Conservation (phyloP, 768 basidiomycete species). For the Leccinum pellstonianum region DNA sequence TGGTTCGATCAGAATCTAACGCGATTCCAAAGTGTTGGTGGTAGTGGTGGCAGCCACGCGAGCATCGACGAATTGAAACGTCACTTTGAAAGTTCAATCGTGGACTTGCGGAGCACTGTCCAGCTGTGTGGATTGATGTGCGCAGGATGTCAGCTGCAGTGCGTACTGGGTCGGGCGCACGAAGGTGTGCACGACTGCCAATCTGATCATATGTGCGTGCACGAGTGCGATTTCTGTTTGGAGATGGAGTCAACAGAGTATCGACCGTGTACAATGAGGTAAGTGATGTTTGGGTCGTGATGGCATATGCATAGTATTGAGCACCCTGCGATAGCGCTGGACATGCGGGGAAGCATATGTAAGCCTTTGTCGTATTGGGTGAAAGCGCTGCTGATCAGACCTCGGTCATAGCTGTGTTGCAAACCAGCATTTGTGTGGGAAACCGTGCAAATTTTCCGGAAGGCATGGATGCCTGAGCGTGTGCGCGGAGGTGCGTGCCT, state of each 20-base stretch:
- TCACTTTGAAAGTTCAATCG: slow-evolving; percentile 39
- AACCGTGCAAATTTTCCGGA: slow-evolving; percentile 44
- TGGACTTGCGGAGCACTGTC: slow-evolving; percentile 46
- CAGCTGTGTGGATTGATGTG: slow-evolving; percentile 54
- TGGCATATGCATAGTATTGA: neutral
- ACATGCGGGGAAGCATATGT: slow-evolving; percentile 57
- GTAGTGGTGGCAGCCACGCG: slow-evolving; percentile 30
- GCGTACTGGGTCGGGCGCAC: slow-evolving; percentile 47
- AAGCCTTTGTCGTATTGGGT: slow-evolving; percentile 8
- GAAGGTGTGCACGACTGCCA: slow-evolving; percentile 47
- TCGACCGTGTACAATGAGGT: slow-evolving; percentile 48
- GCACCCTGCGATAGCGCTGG: slow-evolving; percentile 45
- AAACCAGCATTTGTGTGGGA: slow-evolving; percentile 54
- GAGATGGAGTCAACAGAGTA: slow-evolving; percentile 30
- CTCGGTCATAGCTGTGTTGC: slow-evolving; percentile 46
- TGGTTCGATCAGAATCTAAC: slow-evolving; percentile 53
- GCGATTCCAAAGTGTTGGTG: slow-evolving; percentile 39
- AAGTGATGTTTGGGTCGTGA: slow-evolving; percentile 20
- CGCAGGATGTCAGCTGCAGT: slow-evolving; percentile 45
- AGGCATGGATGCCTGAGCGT: slow-evolving; percentile 50
- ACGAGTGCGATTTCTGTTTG: slow-evolving; percentile 41
- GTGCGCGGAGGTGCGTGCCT: slow-evolving; percentile 48
- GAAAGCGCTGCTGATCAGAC: neutral
- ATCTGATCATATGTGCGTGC: slow-evolving; percentile 47
- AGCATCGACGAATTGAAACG: slow-evolving; percentile 46